These are phyloP conservation scores for Microthlaspi erraticum DNA, from an alignment of 345 rosid genomes.

Conservation along the genomic window DNA sequence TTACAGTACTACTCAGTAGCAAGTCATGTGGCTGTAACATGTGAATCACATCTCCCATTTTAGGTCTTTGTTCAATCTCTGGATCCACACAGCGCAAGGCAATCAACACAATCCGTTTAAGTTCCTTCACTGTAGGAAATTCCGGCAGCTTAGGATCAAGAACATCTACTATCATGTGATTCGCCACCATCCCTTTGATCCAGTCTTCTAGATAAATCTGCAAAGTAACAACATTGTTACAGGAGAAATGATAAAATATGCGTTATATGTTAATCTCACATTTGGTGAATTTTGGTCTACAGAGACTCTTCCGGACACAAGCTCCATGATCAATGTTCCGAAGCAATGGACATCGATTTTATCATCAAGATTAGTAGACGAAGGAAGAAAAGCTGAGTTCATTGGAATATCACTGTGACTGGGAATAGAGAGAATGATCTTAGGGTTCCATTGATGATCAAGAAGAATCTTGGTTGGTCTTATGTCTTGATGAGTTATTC, in stretches of 20 bases:
- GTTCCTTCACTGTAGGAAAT: constrained; percentile 60
- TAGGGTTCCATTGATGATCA: constrained; percentile 78
- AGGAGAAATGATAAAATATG: not conserved
- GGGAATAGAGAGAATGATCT: constrained; percentile 54
- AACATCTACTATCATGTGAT: constrained; percentile 50
- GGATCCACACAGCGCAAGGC: constrained; percentile 75
- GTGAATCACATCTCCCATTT: constrained; percentile 72
- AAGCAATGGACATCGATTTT: constrained; percentile 69
- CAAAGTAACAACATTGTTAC: constrained; percentile 19
- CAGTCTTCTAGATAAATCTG: constrained; percentile 66
- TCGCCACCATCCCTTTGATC: constrained; percentile 70
- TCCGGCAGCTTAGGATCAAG: constrained; percentile 67
- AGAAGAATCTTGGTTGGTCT: constrained; percentile 73
- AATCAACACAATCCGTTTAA: constrained; percentile 64
- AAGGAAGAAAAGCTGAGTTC: constrained; percentile 19
- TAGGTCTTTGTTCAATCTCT: constrained; percentile 63
- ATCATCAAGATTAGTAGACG: constrained; percentile 39
- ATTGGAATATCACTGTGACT: constrained; percentile 23
- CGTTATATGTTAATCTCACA: constrained; percentile 37
- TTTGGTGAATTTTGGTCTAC: constrained; percentile 57
- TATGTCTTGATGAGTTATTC: constrained; percentile 57
- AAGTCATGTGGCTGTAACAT: constrained; percentile 81
- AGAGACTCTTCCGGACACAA: constrained; percentile 62
- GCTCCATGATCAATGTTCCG: constrained; percentile 76
- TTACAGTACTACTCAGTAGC: constrained; percentile 57